These are phyloP conservation scores for Talaromyces ruber DNA, from an alignment of 495 filamentous ascomycete genomes.

Conservation along the genomic window DNA sequence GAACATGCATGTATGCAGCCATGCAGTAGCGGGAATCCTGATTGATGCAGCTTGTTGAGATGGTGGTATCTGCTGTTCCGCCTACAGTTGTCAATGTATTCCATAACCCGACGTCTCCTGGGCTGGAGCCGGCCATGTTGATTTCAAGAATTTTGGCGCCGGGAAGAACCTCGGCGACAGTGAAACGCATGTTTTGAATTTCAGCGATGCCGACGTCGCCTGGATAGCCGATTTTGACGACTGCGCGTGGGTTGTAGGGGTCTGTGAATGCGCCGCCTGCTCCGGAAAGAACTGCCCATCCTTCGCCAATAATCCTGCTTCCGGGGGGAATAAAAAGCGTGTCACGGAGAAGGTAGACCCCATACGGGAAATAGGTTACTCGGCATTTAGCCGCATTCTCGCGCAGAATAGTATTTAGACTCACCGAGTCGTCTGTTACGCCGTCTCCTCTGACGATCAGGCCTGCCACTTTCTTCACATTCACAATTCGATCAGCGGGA, in stretches of 20 bases:
- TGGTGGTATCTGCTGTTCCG: conserved; percentile 29
- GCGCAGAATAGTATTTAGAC: conserved; percentile 36
- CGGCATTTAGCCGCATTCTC: conserved; percentile 25
- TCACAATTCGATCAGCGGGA: conserved; percentile 19
- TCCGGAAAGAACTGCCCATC: conserved; percentile 32
- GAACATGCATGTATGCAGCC: conserved; percentile 31
- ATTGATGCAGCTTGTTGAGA: conserved; percentile 20
- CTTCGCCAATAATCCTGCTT: conserved; percentile 40
- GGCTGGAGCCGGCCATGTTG: conserved; percentile 27
- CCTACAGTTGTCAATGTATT: conserved; percentile 33
- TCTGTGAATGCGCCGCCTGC: conserved; percentile 41
- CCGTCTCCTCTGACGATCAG: conserved; percentile 13
- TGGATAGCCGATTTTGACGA: conserved; percentile 44
- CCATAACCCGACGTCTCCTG: conserved; percentile 40
- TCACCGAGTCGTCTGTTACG: conserved; percentile 10
- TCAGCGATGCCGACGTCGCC: conserved; percentile 43
- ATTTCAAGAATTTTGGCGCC: conserved; percentile 33
- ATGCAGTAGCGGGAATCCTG: conserved; percentile 21
- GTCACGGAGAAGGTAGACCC: conserved; percentile 43
- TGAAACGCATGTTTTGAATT: conserved; percentile 44
- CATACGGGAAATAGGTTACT: conserved; percentile 48
- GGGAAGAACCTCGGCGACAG: conserved; percentile 29
- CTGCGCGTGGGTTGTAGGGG: conserved; percentile 33
- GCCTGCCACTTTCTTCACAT: conserved; percentile 24
- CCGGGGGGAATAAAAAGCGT: conserved; percentile 44